Evolutionary conservation across 2,329 filamentous ascomycete genomes (phyloP).

Genomic region (Xylariales sp.): DNA sequence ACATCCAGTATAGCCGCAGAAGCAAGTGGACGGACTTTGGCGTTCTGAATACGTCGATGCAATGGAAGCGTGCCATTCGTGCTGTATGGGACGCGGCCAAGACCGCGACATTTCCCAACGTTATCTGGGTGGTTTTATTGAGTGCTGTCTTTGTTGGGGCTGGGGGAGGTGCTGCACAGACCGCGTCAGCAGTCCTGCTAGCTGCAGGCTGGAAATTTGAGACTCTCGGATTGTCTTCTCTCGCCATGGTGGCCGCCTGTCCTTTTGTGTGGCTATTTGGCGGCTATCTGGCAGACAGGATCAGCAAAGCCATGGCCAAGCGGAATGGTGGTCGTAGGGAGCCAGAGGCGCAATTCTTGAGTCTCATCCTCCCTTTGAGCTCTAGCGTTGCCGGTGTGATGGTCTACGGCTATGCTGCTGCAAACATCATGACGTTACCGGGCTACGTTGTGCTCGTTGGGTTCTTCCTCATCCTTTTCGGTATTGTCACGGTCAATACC

Average conservation of each 20-base stretch:
- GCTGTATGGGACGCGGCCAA: slow-evolving; percentile 25
- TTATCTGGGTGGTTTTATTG: slow-evolving; percentile 27
- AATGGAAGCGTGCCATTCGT: slow-evolving; percentile 20
- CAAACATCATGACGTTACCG: background rate
- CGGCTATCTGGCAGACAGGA: slow-evolving; percentile 24
- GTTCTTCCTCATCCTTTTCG: slow-evolving; percentile 24
- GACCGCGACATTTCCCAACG: slow-evolving; percentile 27
- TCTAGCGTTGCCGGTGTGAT: slow-evolving; percentile 25
- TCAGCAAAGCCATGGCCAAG: slow-evolving; percentile 24
- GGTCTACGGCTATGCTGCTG: slow-evolving; percentile 24
- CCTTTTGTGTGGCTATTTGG: slow-evolving; percentile 21
- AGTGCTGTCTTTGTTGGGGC: slow-evolving; percentile 25
- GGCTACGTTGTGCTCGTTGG: slow-evolving; percentile 19
- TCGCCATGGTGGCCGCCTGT: slow-evolving; percentile 17
- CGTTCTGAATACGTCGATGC: slow-evolving; percentile 25
- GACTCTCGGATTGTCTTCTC: slow-evolving; percentile 22
- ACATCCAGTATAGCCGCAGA: slow-evolving; percentile 19
- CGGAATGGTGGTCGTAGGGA: slow-evolving; percentile 23
- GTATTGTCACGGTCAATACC: slow-evolving; percentile 22
- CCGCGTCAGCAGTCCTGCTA: slow-evolving; percentile 19
- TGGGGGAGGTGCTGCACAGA: slow-evolving; percentile 23
- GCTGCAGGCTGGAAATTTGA: slow-evolving; percentile 26
- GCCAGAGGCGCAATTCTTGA: slow-evolving; percentile 29
- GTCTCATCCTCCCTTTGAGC: slow-evolving; percentile 25
- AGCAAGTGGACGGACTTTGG: slow-evolving; percentile 27